These are phyloP conservation scores for Cyclanthera cordifolia DNA, from an alignment of 306 rosid species.

Conservation along the genomic window DNA sequence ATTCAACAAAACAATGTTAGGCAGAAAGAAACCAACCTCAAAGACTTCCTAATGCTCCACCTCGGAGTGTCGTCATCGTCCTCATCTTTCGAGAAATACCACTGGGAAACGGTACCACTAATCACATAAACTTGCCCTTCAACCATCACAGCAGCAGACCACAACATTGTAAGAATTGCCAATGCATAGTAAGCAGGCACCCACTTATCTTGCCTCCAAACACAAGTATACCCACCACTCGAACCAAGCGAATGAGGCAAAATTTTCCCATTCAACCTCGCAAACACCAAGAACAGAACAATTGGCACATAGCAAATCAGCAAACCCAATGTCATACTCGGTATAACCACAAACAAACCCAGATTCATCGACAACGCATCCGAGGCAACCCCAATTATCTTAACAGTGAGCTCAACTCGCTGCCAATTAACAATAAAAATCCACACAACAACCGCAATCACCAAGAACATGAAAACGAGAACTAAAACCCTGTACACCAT, in stretches of 20 bases:
- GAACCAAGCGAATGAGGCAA: slow-evolving; percentile 20
- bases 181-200: slow-evolving; percentile 76
- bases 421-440: slow-evolving; percentile 69
- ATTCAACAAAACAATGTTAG: background rate
- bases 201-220: slow-evolving; percentile 83
- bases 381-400: slow-evolving; percentile 66
- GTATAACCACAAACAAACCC: slow-evolving; percentile 54
- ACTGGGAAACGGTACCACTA: slow-evolving; percentile 75
- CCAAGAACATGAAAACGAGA: slow-evolving; percentile 40
- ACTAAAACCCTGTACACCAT: slow-evolving; percentile 52
- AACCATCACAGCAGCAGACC: slow-evolving; percentile 64
- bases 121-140: slow-evolving; percentile 82
- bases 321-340: slow-evolving; percentile 47
- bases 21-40: slow-evolving; percentile 41
- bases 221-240: slow-evolving; percentile 34
- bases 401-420: slow-evolving; percentile 68
- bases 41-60: slow-evolving; percentile 49
- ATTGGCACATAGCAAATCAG: slow-evolving; percentile 53
- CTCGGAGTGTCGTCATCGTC: slow-evolving; percentile 40
- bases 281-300: slow-evolving; percentile 63
- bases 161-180: slow-evolving; percentile 80
- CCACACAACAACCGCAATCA: slow-evolving; percentile 63
- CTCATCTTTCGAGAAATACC: slow-evolving; percentile 50
- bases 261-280: slow-evolving; percentile 61
- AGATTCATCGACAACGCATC: slow-evolving; percentile 53